Conservation (phyloP, 179 eudicot genomes). For the Monotropa hypopitys region DNA sequence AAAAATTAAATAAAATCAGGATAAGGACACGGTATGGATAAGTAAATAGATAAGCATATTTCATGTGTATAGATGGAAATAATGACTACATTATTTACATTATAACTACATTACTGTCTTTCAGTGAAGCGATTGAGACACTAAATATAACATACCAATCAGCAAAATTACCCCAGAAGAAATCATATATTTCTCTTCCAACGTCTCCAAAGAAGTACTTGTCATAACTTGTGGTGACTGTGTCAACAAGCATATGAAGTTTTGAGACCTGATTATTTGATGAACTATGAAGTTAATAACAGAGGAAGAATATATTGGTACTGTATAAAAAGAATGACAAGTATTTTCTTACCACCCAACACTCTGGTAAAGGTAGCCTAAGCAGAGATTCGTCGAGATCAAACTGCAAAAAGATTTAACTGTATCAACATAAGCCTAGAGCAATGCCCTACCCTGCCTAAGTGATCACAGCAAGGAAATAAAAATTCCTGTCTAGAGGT, state of each 20-base stretch:
- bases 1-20: not conserved
- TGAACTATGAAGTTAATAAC: conserved; percentile 5
- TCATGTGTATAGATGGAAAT: too few relatives aligned
- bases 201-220: conserved; percentile 89
- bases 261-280: conserved; percentile 61
- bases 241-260: conserved; percentile 78
- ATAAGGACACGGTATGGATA: too few relatives aligned
- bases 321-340: conserved; percentile 3
- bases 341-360: conserved; percentile 83
- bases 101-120: not conserved
- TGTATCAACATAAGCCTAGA: not conserved
- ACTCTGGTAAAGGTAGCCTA: conserved; percentile 68
- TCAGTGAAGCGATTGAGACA: not conserved
- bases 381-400: conserved; percentile 48
- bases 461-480: not conserved
- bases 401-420: conserved; percentile 40
- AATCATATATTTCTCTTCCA: conserved; percentile 86
- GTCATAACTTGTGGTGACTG: conserved; percentile 86
- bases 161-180: conserved; percentile 98
- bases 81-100: not conserved
- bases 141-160: conserved; percentile 59
- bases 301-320: not conserved
- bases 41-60: too few relatives aligned
- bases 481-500: not conserved
- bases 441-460: not conserved